phyloP scores from a whole-genome alignment of 805 yeast genomes.

The Zygoascus biomembranicola region DNA sequence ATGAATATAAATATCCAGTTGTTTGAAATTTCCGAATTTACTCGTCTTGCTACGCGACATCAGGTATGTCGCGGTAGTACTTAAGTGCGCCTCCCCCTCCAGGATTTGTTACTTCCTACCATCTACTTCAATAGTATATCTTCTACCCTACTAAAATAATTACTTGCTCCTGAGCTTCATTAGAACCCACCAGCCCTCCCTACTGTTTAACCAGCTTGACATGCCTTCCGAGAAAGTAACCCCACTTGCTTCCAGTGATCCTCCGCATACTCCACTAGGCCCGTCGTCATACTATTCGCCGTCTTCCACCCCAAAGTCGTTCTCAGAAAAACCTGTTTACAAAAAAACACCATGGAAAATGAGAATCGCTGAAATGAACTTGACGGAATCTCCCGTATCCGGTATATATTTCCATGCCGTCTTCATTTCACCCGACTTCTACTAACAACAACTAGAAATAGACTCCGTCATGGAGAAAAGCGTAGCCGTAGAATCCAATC shows the following conservation, averaged over 20 bases:
- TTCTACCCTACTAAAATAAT: background rate
- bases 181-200: background rate
- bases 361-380: background rate
- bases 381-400: background rate
- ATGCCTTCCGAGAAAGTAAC: background rate
- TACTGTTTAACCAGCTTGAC: background rate
- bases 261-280: background rate
- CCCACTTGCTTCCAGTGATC: background rate
- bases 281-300: background rate
- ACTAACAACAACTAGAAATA: background rate
- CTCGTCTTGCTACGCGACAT: background rate
- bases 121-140: background rate
- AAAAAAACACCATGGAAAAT: slow-evolving; percentile 1
- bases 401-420: background rate
- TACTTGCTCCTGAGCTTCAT: background rate
- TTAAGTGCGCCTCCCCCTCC: background rate
- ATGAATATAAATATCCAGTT: too few relatives aligned
- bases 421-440: background rate
- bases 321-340: background rate
- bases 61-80: background rate
- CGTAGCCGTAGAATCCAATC: background rate
- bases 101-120: background rate
- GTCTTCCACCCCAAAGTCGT: background rate
- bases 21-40: too few relatives aligned
- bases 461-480: background rate